These are phyloP conservation scores for Chaetomium sp. DNA, from an alignment of 2,329 filamentous ascomycete genomes.

Conservation along the genomic window DNA sequence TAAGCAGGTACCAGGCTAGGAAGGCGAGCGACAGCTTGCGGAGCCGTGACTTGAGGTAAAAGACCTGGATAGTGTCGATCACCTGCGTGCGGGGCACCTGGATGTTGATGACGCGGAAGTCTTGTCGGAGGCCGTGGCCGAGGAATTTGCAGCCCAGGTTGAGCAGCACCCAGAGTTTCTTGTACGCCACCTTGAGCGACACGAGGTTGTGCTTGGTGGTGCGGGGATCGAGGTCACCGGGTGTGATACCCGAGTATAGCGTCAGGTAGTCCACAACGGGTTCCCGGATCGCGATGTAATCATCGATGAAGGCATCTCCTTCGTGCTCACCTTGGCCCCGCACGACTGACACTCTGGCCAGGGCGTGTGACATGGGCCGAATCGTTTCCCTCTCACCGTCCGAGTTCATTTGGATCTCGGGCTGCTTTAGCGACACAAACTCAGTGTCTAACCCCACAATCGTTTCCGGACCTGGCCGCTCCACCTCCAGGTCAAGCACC, in stretches of 20 bases:
- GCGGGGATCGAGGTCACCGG: conserved; percentile 78
- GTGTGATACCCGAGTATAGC: conserved; percentile 86
- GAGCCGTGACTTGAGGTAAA: conserved; percentile 77
- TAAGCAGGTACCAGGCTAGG: conserved; percentile 85
- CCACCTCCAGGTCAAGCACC: conserved; percentile 57
- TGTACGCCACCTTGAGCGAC: conserved; percentile 88
- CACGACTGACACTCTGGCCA: conserved; percentile 91
- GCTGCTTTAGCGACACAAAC: conserved; percentile 89
- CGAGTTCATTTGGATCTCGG: conserved; percentile 94
- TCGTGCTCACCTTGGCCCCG: conserved; percentile 77
- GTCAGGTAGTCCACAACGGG: conserved; percentile 95
- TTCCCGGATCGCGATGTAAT: conserved; percentile 91
- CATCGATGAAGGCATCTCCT: conserved; percentile 89
- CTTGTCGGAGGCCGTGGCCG: conserved; percentile 88
- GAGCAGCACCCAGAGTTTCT: conserved; percentile 94
- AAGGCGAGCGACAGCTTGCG: conserved; percentile 92
- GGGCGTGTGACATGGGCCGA: conserved; percentile 82
- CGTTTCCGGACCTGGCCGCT: conserved; percentile 70
- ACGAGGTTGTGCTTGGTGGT: conserved; percentile 82
- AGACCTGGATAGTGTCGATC: conserved; percentile 91
- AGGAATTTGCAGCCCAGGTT: conserved; percentile 94
- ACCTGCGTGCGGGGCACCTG: conserved; percentile 88
- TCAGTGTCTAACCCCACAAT: conserved; percentile 93
- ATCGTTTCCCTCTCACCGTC: conserved; percentile 92
- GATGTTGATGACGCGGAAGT: conserved; percentile 98